A percentile compares a stretch with the other conserved stretches of the same genome.
These are phyloP conservation scores for Leishmania arabica DNA, from an alignment of 208 protist genomes.

Conservation along the genomic window DNA sequence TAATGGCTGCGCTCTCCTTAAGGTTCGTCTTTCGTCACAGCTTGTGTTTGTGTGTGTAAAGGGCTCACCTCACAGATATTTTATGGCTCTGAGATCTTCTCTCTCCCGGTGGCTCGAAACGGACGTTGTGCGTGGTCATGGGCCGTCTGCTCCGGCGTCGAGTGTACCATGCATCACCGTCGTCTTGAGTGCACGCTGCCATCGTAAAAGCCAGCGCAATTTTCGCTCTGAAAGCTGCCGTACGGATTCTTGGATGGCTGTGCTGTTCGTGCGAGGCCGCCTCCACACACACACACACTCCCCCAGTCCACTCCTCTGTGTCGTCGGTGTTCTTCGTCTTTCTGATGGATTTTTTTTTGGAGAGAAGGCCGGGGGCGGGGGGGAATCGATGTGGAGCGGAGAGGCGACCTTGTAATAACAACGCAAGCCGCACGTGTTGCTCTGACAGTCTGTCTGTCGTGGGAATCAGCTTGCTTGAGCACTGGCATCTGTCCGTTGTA, in stretches of 20 bases:
- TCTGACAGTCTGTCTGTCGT: background rate
- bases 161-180: background rate
- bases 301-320: background rate
- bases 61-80: constrained; percentile 1
- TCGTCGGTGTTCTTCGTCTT: background rate
- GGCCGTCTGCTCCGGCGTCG: background rate
- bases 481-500: background rate
- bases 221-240: background rate
- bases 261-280: background rate
- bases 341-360: background rate
- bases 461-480: background rate
- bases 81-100: background rate
- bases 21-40: background rate
- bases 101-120: background rate
- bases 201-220: background rate
- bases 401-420: background rate
- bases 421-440: background rate
- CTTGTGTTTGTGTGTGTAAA: background rate
- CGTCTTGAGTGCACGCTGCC: background rate
- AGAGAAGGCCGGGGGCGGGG: too few relatives aligned
- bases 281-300: background rate
- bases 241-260: background rate
- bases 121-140: background rate
- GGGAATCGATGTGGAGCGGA: background rate
- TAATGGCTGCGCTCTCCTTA: background rate